Conservation (phyloP, 2,329 filamentous ascomycete genomes). For the Kalaharituber pfeilii region DNA sequence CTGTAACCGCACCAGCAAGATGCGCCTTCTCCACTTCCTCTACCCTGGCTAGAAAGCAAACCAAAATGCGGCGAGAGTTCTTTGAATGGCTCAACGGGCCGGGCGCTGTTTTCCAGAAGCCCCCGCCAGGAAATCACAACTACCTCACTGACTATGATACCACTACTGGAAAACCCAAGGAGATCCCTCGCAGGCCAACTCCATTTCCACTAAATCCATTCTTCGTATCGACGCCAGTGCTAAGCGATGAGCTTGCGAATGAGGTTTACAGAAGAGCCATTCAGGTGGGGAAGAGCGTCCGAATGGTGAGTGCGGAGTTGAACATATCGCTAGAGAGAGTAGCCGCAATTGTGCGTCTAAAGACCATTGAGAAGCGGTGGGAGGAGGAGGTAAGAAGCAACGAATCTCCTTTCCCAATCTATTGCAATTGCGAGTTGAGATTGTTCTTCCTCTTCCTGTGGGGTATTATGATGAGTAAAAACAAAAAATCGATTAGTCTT, state of each 20-base stretch:
- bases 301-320: conserved; percentile 58
- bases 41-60: neutral
- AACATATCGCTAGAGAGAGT: conserved; percentile 69
- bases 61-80: conserved; percentile 14
- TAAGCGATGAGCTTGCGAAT: conserved; percentile 56
- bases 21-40: neutral
- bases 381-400: conserved; percentile 47
- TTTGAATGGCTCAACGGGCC: conserved; percentile 17
- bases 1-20: neutral
- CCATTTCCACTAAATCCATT: neutral
- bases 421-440: conserved; percentile 5
- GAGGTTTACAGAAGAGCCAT: conserved; percentile 56
- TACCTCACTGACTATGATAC: conserved; percentile 12
- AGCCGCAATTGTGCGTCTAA: conserved; percentile 68
- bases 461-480: conserved; percentile 21
- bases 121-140: conserved; percentile 2
- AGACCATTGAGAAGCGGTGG: conserved; percentile 72
- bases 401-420: conserved; percentile 9
- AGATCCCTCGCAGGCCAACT: neutral
- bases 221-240: conserved; percentile 36
- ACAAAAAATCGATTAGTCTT: conserved; percentile 22
- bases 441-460: no score
- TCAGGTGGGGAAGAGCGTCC: conserved; percentile 47
- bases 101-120: conserved; percentile 15
- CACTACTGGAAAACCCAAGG: conserved; percentile 6